Conservation (phyloP, 1,284 basidiomycete genomes). For the Apiotrichum veenhuisii region DNA sequence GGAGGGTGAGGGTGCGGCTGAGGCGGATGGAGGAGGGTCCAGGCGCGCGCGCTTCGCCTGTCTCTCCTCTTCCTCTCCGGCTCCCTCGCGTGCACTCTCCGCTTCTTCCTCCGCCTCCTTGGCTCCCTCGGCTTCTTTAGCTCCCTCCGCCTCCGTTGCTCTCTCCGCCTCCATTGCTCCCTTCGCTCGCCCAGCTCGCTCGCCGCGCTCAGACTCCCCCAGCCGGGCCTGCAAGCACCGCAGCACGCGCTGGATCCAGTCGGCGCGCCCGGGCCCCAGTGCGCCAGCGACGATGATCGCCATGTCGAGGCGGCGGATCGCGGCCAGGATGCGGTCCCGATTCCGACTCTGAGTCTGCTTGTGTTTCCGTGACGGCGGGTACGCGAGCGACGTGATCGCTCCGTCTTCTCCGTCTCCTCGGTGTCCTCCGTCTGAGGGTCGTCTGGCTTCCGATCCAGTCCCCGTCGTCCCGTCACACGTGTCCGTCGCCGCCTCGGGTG, state of each 20-base stretch:
- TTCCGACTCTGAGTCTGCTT: not conserved
- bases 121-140: too few species aligned
- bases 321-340: not conserved
- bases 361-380: too few species aligned
- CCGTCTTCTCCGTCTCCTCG: not conserved
- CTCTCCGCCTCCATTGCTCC: too few species aligned
- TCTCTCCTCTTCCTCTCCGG: not conserved
- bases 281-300: constrained; percentile 81
- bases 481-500: not conserved
- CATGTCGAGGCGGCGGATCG: constrained; percentile 58
- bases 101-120: too few species aligned
- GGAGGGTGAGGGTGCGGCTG: too few species aligned
- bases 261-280: constrained; percentile 60
- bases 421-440: not conserved
- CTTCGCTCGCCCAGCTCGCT: too few species aligned
- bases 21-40: not conserved
- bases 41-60: not conserved
- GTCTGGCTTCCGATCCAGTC: too few species aligned
- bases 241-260: constrained; percentile 63
- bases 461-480: not conserved
- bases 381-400: too few species aligned
- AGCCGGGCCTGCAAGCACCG: constrained; percentile 2
- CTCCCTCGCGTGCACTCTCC: too few species aligned
- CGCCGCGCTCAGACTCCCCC: not conserved
- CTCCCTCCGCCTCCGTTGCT: too few species aligned